phyloP scores from a whole-genome alignment of 225 moss, liverwort and hornwort genomes.

The Polytrichum formosum region DNA sequence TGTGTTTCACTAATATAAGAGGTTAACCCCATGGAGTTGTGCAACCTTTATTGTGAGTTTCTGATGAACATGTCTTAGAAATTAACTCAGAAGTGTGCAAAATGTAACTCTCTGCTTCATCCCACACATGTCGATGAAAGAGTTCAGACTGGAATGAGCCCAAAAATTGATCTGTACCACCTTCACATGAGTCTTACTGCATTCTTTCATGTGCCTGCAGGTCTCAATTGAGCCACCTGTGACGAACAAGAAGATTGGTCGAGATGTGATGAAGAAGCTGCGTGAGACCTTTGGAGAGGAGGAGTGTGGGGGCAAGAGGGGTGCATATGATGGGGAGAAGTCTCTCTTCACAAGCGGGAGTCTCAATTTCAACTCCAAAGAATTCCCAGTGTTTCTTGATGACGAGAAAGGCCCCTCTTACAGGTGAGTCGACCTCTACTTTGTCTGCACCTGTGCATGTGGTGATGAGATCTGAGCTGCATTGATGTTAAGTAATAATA shows the following conservation, averaged over 20 bases:
- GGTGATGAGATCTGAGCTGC: too few relatives aligned
- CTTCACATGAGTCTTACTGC: too few relatives aligned
- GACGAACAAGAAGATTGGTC: slow-evolving; percentile 62
- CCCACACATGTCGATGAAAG: too few relatives aligned
- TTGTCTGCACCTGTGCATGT: neutral
- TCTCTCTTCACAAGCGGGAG: slow-evolving; percentile 79
- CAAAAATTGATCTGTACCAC: too few relatives aligned
- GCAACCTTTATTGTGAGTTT: too few relatives aligned
- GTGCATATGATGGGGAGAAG: slow-evolving; percentile 93
- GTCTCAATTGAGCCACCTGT: slow-evolving; percentile 69
- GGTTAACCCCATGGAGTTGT: too few relatives aligned
- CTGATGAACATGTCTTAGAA: too few relatives aligned
- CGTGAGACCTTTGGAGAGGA: slow-evolving; percentile 63
- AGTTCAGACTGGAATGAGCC: too few relatives aligned
- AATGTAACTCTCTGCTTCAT: neutral
- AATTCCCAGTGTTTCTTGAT: slow-evolving; percentile 71
- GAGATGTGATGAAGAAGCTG: slow-evolving; percentile 78
- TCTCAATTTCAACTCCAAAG: slow-evolving; percentile 51
- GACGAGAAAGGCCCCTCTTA: slow-evolving; percentile 62
- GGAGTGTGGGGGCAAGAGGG: slow-evolving; percentile 61
- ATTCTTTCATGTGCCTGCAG: slow-evolving; percentile 17
- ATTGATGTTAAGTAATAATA: too few relatives aligned
- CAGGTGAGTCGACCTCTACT: slow-evolving; percentile 13
- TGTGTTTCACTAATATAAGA: slow-evolving; percentile 71
- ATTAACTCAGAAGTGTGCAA: too few relatives aligned